Evolutionary conservation across 139 green algal species (phyloP).

Genomic region (Auxenochlorella pyrenoidosa): DNA sequence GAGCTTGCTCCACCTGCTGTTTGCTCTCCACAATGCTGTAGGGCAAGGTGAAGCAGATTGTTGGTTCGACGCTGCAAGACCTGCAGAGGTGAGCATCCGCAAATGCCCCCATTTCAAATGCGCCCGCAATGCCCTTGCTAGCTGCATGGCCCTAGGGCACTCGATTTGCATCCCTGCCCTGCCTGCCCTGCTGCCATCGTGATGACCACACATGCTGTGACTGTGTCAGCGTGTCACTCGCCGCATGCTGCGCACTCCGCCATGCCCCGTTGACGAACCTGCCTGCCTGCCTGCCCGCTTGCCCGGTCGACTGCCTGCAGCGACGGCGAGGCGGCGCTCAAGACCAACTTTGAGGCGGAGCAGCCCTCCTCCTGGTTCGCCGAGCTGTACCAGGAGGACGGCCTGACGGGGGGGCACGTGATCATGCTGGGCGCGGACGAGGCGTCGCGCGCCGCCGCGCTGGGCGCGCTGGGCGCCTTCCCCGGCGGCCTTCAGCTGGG

Average conservation of each 20-base stretch:
- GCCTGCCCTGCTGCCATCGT: neutral
- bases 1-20: neutral
- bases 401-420: conserved; percentile 92
- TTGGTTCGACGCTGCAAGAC: conserved; percentile 93
- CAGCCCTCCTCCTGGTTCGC: conserved; percentile 86
- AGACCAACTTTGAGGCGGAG: conserved; percentile 97
- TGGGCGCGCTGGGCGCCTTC: conserved; percentile 81
- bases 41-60: conserved; percentile 99
- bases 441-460: conserved; percentile 66
- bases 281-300: neutral
- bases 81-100: conserved; percentile 46
- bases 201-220: neutral
- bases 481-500: conserved; percentile 95
- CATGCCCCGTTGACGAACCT: neutral
- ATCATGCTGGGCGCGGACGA: conserved; percentile 96
- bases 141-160: neutral
- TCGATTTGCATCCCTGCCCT: neutral
- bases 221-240: neutral
- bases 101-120: no score
- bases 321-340: conserved; percentile 46
- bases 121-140: neutral
- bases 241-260: neutral
- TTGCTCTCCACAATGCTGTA: conserved; percentile 47
- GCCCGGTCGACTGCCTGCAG: conserved; percentile 7
- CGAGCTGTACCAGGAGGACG: conserved; percentile 85